Percentiles rank a stretch among this genome's conserved stretches.
Conservation (phyloP, 805 yeast genomes). For the Yamadazyma phyllophila region DNA sequence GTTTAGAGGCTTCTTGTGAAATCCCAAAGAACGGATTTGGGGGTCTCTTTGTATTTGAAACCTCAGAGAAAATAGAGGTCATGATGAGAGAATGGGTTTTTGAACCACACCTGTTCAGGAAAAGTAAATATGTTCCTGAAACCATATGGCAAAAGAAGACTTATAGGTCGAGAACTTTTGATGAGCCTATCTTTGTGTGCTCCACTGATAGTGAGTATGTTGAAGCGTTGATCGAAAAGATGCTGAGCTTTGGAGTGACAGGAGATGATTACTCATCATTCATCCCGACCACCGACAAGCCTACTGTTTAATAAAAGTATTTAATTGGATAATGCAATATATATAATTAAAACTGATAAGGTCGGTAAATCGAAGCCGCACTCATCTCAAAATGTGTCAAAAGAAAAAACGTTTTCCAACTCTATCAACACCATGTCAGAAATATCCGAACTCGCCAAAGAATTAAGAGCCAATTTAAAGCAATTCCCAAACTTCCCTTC, state of each 20-base stretch:
- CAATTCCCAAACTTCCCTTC: constrained; percentile 94
- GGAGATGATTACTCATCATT: background rate
- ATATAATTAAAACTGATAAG: too few relatives aligned
- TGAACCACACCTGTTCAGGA: background rate
- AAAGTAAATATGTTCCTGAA: constrained; percentile 6
- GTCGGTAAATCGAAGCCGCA: background rate
- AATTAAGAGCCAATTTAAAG: constrained; percentile 35
- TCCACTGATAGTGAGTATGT: constrained; percentile 1
- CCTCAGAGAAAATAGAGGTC: background rate
- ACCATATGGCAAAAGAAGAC: constrained; percentile 7
- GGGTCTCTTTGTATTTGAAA: constrained; percentile 13
- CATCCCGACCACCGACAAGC: background rate
- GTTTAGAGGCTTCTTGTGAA: constrained; percentile 11
- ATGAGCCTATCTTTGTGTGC: constrained; percentile 8
- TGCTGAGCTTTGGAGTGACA: background rate
- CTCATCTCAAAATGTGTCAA: constrained; percentile 2
- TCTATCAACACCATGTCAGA: constrained; percentile 3
- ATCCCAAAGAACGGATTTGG: constrained; percentile 12
- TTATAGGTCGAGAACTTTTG: constrained; percentile 4
- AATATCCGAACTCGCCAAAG: constrained; percentile 33
- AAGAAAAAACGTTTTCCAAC: constrained; percentile 5
- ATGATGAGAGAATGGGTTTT: constrained; percentile 11
- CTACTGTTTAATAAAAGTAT: background rate
- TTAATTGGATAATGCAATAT: too few relatives aligned
- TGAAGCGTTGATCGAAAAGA: background rate